A percentile compares a stretch with the other conserved stretches of the same genome.
These are phyloP conservation scores for Glonium stellatum DNA, from an alignment of 495 filamentous ascomycete genomes.

Conservation along the genomic window DNA sequence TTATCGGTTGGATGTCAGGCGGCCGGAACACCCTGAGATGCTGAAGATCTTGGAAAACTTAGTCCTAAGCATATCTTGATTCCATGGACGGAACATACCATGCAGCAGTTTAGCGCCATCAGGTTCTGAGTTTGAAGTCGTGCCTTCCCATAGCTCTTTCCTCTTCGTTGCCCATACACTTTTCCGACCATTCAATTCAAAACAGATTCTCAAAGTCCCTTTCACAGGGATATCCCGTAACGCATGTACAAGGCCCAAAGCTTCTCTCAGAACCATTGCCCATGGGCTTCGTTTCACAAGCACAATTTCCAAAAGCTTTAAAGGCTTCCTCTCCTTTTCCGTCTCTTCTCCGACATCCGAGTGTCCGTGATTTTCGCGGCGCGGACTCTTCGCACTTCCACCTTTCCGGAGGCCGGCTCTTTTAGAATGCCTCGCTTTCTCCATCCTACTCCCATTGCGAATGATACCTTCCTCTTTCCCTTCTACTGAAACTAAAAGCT, in stretches of 20 bases:
- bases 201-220: slow-evolving; percentile 11
- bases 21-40: slow-evolving; percentile 6
- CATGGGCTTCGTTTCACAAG: slow-evolving; percentile 20
- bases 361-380: neutral
- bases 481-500: slow-evolving; percentile 2
- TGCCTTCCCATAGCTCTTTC: slow-evolving; percentile 17
- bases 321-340: neutral
- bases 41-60: slow-evolving; percentile 18
- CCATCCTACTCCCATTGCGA: neutral
- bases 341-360: neutral
- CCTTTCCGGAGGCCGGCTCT: neutral
- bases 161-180: slow-evolving; percentile 21
- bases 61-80: neutral
- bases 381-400: too few species aligned
- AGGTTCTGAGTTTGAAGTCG: slow-evolving; percentile 8
- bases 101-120: slow-evolving; percentile 16
- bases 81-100: neutral
- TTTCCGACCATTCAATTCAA: slow-evolving; percentile 20
- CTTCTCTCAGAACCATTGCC: slow-evolving; percentile 15
- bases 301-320: slow-evolving; percentile 22
- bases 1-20: slow-evolving; percentile 15
- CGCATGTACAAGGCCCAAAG: slow-evolving; percentile 6
- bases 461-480: neutral
- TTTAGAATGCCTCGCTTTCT: neutral
- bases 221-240: slow-evolving; percentile 11